Conservation (phyloP, 805 yeast species). For the Saturnispora besseyi region DNA sequence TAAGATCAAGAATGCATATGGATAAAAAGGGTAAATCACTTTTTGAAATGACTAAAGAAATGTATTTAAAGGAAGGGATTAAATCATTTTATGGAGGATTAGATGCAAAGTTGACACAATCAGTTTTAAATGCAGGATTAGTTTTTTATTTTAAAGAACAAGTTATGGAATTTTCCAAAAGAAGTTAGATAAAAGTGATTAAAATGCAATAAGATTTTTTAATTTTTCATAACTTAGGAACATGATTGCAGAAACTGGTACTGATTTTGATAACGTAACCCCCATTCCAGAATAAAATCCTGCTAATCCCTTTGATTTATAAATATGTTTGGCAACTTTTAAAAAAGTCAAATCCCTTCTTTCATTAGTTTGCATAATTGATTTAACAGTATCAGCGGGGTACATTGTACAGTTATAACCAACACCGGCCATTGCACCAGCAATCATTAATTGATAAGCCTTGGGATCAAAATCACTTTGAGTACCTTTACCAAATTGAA, state of each 20-base stretch:
- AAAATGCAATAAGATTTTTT: slow-evolving; percentile 26
- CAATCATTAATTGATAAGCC: slow-evolving; percentile 48
- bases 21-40: slow-evolving; percentile 28
- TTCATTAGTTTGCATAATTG: slow-evolving; percentile 61
- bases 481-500: slow-evolving; percentile 24
- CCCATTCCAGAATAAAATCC: slow-evolving; percentile 82
- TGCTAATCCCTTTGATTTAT: slow-evolving; percentile 47
- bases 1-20: slow-evolving; percentile 83
- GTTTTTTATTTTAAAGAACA: slow-evolving; percentile 87
- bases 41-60: slow-evolving; percentile 45
- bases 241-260: slow-evolving; percentile 85
- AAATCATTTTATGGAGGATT: slow-evolving; percentile 76
- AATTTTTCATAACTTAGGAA: slow-evolving; percentile 70
- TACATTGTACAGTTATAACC: slow-evolving; percentile 70
- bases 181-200: slow-evolving; percentile 7
- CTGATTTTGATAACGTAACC: slow-evolving; percentile 69
- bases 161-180: slow-evolving; percentile 33
- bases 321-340: slow-evolving; percentile 33
- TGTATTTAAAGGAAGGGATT: slow-evolving; percentile 62
- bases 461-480: slow-evolving; percentile 21
- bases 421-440: slow-evolving; percentile 86
- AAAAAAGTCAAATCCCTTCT: slow-evolving; percentile 20
- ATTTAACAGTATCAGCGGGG: slow-evolving; percentile 88
- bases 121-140: slow-evolving; percentile 82
- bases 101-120: slow-evolving; percentile 68